Conservation (phyloP, 1,284 basidiomycete genomes). For the Ceratobasidium sp. region DNA sequence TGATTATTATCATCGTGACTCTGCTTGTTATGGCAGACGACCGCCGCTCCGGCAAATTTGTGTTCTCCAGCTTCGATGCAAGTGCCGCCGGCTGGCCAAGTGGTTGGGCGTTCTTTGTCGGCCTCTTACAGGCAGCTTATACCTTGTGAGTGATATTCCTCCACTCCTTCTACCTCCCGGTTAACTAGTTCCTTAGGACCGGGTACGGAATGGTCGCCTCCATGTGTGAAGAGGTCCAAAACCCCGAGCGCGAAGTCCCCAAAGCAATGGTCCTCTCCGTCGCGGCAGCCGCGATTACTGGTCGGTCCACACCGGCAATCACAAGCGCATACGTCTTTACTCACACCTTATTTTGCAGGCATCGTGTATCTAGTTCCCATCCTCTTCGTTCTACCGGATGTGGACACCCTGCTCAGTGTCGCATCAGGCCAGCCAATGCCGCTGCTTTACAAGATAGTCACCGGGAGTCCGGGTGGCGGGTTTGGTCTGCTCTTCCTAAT, state of each 20-base stretch:
- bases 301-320: no score
- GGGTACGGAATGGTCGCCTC: conserved; percentile 57
- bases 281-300: conserved; percentile 58
- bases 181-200: conserved; percentile 50
- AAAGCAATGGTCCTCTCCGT: conserved; percentile 57
- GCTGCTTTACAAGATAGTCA: conserved; percentile 57
- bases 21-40: conserved; percentile 56
- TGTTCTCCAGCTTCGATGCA: conserved; percentile 55
- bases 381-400: conserved; percentile 58
- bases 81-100: conserved; percentile 53
- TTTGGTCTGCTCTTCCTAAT: conserved; percentile 59
- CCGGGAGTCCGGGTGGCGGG: conserved; percentile 56
- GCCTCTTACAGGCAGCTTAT: conserved; percentile 55
- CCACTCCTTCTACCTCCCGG: not conserved
- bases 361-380: conserved; percentile 57
- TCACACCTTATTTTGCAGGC: conserved; percentile 44
- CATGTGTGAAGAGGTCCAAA: conserved; percentile 57
- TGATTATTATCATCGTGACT: conserved; percentile 58
- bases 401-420: conserved; percentile 54
- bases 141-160: no score
- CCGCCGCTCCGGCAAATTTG: conserved; percentile 56
- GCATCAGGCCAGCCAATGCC: conserved; percentile 59
- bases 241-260: conserved; percentile 55
- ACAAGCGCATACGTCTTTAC: no score
- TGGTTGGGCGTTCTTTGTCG: conserved; percentile 58